A percentile compares a stretch with the other conserved stretches of the same genome.
Conservation (phyloP, 768 basidiomycete species). For the Chalciporus sphaerocephalus region DNA sequence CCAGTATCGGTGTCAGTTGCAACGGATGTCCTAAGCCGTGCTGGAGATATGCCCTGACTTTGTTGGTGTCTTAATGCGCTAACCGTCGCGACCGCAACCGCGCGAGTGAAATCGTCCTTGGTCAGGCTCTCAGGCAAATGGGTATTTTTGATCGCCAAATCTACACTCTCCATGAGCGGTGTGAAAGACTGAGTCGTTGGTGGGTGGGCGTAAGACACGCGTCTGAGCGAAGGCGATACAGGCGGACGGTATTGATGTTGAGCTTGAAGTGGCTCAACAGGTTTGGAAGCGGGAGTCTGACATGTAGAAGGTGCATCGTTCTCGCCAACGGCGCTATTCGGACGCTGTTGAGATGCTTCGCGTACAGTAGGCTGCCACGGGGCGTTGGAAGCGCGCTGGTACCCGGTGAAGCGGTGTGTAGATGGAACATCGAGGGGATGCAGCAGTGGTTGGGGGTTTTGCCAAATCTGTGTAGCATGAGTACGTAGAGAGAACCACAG, state of each 20-base stretch:
- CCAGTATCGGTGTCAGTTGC: conserved; percentile 39
- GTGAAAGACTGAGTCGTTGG: conserved; percentile 38
- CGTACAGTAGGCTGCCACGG: conserved; percentile 10
- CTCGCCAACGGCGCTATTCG: conserved; percentile 34
- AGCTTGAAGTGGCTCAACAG: conserved; percentile 15
- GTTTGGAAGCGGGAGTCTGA: conserved; percentile 36
- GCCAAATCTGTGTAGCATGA: conserved; percentile 98
- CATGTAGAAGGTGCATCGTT: conserved; percentile 33
- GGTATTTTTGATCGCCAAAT: conserved; percentile 64
- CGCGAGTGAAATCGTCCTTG: conserved; percentile 86
- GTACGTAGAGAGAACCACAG: conserved; percentile 98
- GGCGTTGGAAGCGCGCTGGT: conserved; percentile 45
- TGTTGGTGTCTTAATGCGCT: conserved; percentile 84
- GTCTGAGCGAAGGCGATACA: conserved; percentile 44
- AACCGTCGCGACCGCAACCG: conserved; percentile 91
- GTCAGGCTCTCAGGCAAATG: conserved; percentile 61
- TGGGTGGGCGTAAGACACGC: conserved; percentile 53
- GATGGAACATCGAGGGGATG: conserved; percentile 59
- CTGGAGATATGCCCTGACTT: conserved; percentile 45
- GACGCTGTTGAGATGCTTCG: conserved; percentile 47
- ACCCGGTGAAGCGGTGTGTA: conserved; percentile 54
- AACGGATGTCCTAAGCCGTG: conserved; percentile 41
- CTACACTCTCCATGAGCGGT: conserved; percentile 75
- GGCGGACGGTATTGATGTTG: conserved; percentile 25
- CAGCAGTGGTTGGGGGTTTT: conserved; percentile 85